A percentile compares a stretch with the other conserved stretches of the same genome.
Conservation (phyloP, 2,329 filamentous ascomycete species). For the Ceratocystis cubensis region DNA sequence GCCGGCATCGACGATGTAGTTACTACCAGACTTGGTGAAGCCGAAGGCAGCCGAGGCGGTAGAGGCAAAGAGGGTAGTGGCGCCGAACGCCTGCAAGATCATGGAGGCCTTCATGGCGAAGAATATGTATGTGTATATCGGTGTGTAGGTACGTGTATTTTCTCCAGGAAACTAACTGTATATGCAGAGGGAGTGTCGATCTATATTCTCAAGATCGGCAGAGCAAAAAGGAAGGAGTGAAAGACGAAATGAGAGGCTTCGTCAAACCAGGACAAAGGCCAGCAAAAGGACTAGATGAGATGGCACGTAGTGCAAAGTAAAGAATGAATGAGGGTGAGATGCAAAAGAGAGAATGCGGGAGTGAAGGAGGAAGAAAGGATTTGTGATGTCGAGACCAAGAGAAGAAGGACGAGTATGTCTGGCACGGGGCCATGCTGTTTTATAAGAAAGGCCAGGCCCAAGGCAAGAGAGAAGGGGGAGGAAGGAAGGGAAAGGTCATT, state of each 20-base stretch:
- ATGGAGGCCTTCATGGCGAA: conserved; percentile 15
- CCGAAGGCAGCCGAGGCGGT: conserved; percentile 33
- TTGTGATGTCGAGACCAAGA: not conserved
- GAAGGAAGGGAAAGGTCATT: no score
- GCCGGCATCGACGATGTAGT: conserved; percentile 37
- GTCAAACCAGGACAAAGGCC: conserved; percentile 18
- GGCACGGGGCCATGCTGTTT: not conserved
- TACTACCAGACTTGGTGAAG: conserved; percentile 31
- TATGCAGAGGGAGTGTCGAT: not conserved
- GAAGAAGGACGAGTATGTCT: no score
- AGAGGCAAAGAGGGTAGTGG: conserved; percentile 22
- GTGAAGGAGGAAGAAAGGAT: conserved; percentile 7
- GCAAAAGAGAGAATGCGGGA: conserved; percentile 6
- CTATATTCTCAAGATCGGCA: not conserved
- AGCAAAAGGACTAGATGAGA: not conserved
- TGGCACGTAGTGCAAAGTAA: conserved; percentile 1
- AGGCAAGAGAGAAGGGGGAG: not conserved
- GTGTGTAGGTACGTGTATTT: not conserved
- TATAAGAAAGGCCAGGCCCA: not conserved
- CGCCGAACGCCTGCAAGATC: conserved; percentile 12
- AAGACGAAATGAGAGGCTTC: conserved; percentile 18
- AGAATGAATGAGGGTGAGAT: conserved; percentile 5
- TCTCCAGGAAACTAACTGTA: conserved; percentile 11
- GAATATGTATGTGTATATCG: no score
- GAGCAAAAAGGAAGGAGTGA: not conserved